These are phyloP conservation scores for Penicillium sp. DNA, from an alignment of 2,329 filamentous ascomycete genomes.

Conservation along the genomic window DNA sequence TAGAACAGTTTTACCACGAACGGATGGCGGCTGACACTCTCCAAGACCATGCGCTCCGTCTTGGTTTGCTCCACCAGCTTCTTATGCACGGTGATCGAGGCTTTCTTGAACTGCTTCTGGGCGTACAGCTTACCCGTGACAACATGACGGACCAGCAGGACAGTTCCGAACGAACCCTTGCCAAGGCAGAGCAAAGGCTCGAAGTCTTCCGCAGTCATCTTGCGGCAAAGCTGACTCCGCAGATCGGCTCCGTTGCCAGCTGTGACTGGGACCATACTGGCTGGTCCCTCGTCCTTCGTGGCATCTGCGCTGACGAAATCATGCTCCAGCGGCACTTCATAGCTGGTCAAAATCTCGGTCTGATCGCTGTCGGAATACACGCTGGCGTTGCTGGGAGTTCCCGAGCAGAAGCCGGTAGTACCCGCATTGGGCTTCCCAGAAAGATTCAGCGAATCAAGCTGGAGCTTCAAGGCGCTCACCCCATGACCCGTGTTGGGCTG, in stretches of 20 bases:
- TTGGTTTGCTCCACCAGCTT: slow-evolving; percentile 96
- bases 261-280: slow-evolving; percentile 41
- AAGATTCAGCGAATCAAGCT: slow-evolving; percentile 79
- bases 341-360: slow-evolving; percentile 77
- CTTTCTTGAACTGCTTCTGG: slow-evolving; percentile 98
- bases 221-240: slow-evolving; percentile 64
- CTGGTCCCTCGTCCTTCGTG: slow-evolving; percentile 39
- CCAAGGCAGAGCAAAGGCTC: slow-evolving; percentile 89
- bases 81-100: slow-evolving; percentile 92
- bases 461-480: slow-evolving; percentile 80
- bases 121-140: slow-evolving; percentile 88
- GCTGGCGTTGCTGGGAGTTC: slow-evolving; percentile 62
- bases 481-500: slow-evolving; percentile 66
- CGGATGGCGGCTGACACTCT: slow-evolving; percentile 93
- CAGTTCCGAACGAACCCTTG: slow-evolving; percentile 95
- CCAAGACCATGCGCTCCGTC: slow-evolving; percentile 91
- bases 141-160: slow-evolving; percentile 88
- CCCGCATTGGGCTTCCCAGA: slow-evolving; percentile 64
- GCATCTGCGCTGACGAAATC: slow-evolving; percentile 77
- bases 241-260: slow-evolving; percentile 59
- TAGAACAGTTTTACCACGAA: slow-evolving; percentile 99
- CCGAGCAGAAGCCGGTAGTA: slow-evolving; percentile 55
- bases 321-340: slow-evolving; percentile 81
- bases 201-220: slow-evolving; percentile 93
- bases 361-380: slow-evolving; percentile 66